Percentiles rank a stretch among this genome's conserved stretches.
Conservation (phyloP, 352 stramenopile species). For the Pythium sp. region DNA sequence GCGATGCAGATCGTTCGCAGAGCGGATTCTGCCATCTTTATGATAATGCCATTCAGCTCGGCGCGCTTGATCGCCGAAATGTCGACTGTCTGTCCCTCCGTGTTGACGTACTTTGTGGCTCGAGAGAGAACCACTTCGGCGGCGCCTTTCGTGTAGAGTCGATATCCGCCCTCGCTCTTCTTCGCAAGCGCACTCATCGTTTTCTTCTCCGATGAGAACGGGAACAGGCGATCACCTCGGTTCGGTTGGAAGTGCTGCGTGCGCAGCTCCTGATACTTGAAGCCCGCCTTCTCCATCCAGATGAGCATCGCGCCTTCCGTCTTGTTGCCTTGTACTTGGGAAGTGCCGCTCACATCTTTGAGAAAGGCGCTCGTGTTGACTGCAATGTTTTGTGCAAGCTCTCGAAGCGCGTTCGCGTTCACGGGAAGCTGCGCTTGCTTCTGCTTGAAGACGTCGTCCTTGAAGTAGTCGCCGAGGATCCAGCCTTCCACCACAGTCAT, state of each 20-base stretch:
- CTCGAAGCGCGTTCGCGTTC: slow-evolving; percentile 32
- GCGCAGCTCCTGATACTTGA: slow-evolving; percentile 62
- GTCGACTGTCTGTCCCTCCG: slow-evolving; percentile 40
- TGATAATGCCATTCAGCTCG: slow-evolving; percentile 74
- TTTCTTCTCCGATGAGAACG: slow-evolving; percentile 84
- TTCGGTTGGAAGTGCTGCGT: slow-evolving; percentile 46
- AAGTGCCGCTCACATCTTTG: slow-evolving; percentile 37
- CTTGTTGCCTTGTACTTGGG: slow-evolving; percentile 72
- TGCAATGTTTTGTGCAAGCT: slow-evolving; percentile 54
- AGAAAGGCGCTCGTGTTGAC: slow-evolving; percentile 80
- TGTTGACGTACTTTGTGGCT: slow-evolving; percentile 68
- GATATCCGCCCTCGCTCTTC: slow-evolving; percentile 27
- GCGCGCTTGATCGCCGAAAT: slow-evolving; percentile 54
- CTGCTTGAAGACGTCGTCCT: slow-evolving; percentile 40
- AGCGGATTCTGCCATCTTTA: slow-evolving; percentile 76
- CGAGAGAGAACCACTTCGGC: slow-evolving; percentile 67
- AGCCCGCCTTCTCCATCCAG: slow-evolving; percentile 52
- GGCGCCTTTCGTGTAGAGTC: slow-evolving; percentile 74
- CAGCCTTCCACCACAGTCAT: slow-evolving; percentile 96
- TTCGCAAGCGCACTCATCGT: slow-evolving; percentile 71
- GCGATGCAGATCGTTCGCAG: slow-evolving; percentile 88
- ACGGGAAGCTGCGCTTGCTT: slow-evolving; percentile 33
- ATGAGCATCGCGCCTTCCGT: slow-evolving; percentile 83
- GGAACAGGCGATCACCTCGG: slow-evolving; percentile 63
- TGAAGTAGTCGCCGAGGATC: slow-evolving; percentile 65